Conservation (phyloP, 352 stramenopile species). For the Phytophthora kernoviae region DNA sequence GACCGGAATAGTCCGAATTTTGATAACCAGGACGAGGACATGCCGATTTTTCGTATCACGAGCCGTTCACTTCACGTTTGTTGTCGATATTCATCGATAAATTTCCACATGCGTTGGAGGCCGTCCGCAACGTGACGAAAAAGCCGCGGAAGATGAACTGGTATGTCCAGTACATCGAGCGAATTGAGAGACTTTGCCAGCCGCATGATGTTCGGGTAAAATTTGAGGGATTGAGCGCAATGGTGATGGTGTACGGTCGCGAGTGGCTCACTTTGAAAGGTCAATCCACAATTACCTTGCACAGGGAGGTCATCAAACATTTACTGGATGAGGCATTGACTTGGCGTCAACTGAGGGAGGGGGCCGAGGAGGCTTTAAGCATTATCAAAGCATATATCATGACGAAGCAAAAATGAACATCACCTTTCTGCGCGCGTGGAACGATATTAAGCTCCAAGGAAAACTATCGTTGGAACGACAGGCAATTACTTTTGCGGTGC, state of each 20-base stretch:
- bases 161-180: conserved; percentile 68
- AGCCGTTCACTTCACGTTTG: conserved; percentile 51
- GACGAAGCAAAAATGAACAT: conserved; percentile 32
- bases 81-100: conserved; percentile 62
- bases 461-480: conserved; percentile 49
- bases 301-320: conserved; percentile 52
- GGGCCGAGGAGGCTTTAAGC: conserved; percentile 33
- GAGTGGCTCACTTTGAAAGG: conserved; percentile 57
- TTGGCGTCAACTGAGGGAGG: conserved; percentile 55
- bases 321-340: conserved; percentile 45
- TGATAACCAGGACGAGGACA: conserved; percentile 28
- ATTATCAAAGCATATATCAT: conserved; percentile 20
- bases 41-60: conserved; percentile 48
- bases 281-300: conserved; percentile 46
- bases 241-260: conserved; percentile 46
- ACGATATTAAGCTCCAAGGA: conserved; percentile 43
- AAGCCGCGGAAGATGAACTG: conserved; percentile 75
- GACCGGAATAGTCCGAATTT: no score
- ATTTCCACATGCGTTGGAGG: conserved; percentile 49
- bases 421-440: conserved; percentile 62
- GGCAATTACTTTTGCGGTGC: conserved; percentile 51
- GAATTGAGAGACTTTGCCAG: conserved; percentile 48
- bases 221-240: conserved; percentile 40
- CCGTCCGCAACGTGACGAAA: conserved; percentile 68
- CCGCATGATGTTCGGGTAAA: conserved; percentile 44